phyloP scores from a whole-genome alignment of 345 rosid species.

The Salix viminalis region DNA sequence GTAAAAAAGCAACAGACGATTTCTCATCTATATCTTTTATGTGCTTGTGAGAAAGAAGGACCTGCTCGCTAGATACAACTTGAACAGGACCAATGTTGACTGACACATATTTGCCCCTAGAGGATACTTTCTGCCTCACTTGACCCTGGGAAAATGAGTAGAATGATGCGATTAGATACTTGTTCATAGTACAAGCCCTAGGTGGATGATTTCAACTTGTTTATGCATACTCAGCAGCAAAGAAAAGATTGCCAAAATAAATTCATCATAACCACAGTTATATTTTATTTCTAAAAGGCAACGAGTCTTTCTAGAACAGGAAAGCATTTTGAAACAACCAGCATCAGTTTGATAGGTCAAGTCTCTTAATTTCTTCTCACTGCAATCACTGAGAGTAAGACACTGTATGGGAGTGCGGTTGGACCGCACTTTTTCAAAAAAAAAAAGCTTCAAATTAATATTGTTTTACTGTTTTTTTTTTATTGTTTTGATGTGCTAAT shows the following conservation, averaged over 20 bases:
- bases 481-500: too few relatives aligned
- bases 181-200: neutral
- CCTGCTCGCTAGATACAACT: constrained; percentile 88
- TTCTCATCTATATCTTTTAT: neutral
- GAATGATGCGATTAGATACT: neutral
- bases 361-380: neutral
- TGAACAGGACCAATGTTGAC: constrained; percentile 88
- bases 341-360: neutral
- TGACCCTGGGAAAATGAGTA: constrained; percentile 42
- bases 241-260: neutral
- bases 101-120: constrained; percentile 83
- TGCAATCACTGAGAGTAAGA: neutral
- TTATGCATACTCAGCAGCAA: neutral
- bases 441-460: neutral
- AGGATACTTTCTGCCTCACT: constrained; percentile 78
- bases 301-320: neutral
- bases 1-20: neutral
- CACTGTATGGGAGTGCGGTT: too few relatives aligned
- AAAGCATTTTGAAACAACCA: neutral
- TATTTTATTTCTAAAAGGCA: neutral
- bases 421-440: too few relatives aligned
- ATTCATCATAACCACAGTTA: neutral
- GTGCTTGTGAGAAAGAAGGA: constrained; percentile 11
- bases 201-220: neutral
- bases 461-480: neutral